Percentiles rank a stretch among this genome's conserved stretches.
phyloP scores from a whole-genome alignment of 495 filamentous ascomycete species.

The Talaromyces proteolyticus region DNA sequence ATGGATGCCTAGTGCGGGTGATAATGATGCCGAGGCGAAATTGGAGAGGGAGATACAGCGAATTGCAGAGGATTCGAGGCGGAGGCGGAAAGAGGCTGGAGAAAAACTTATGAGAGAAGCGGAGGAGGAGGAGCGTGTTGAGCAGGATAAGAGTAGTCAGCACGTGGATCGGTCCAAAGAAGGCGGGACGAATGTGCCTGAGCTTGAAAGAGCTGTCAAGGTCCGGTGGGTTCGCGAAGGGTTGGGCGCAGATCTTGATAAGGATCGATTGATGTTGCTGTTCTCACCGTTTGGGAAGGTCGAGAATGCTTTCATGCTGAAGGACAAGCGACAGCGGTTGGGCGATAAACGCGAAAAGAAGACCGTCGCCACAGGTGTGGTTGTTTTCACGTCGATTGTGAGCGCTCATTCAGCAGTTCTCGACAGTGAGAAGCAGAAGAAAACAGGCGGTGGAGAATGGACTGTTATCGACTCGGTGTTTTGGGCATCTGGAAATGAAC shows the following conservation, averaged over 20 bases:
- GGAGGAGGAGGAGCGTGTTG: conserved; percentile 40
- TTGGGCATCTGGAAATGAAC: conserved; percentile 51
- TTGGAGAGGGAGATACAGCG: conserved; percentile 53
- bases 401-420: conserved; percentile 54
- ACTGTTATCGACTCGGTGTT: conserved; percentile 44
- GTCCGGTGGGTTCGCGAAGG: conserved; percentile 52
- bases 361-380: conserved; percentile 44
- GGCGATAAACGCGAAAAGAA: conserved; percentile 50
- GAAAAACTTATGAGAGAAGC: conserved; percentile 42
- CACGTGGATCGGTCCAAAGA: conserved; percentile 35
- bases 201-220: conserved; percentile 54
- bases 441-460: conserved; percentile 31
- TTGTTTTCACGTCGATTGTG: conserved; percentile 54
- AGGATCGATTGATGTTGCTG: conserved; percentile 33
- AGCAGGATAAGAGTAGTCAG: conserved; percentile 25
- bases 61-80: conserved; percentile 58
- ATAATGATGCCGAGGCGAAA: conserved; percentile 51
- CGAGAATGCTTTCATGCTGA: conserved; percentile 47
- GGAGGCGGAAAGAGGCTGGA: conserved; percentile 42
- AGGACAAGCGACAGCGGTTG: conserved; percentile 47
- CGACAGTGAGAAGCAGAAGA: conserved; percentile 40
- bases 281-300: conserved; percentile 52
- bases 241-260: conserved; percentile 32
- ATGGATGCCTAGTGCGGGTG: conserved; percentile 37
- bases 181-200: conserved; percentile 41